Evolutionary conservation across 2,329 filamentous ascomycete species (phyloP), one percentile per base, ranked within the genome.

Genomic region (Monascus ruber): DNA sequence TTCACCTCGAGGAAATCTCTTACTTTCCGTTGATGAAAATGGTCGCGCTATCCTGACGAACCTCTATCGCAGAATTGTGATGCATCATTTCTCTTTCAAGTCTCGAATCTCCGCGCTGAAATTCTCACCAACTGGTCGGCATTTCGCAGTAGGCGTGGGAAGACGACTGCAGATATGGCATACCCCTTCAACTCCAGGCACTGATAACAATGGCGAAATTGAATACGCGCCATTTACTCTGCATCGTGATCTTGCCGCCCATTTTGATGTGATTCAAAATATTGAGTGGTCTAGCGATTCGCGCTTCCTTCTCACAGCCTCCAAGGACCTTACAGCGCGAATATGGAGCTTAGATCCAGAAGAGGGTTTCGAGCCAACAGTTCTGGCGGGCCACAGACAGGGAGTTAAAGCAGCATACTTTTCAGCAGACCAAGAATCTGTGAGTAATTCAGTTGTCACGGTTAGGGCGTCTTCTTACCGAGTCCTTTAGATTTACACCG

Each of bases 261-360:
- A 98, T 61, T 94, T 91, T 52, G 91, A 96, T 59, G 76, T 75
- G 10, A 82, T 96, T 8, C 78, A 80, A 46, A 81, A 81, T 59
- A 83, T 98, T 40, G 83, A 94, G 58, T 98, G 93, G 91, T 96
- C 91, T 6, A 83, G 79, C 60, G 93, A 98, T 65, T 95, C 89
- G 8, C 76, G 91, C 25, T 98, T 98, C 70, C 89, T 98, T 61
- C 72, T 98, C 39, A 94, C 82, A 45, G 76, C 89, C 3, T 89
- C 87, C 11, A 95, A 87, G 59, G 91, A 98, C 56, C 65, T 96
- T 62, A 96, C 88, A 0, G 83, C 85, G 31, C 77, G 88, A 57
- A 85, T 98, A 77, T 98, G 89, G 89, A 96, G 88, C 59, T 68
- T 95, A 48, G 76, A 93, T 49, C 74, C 80, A 1, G 86, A 94